phyloP scores from a whole-genome alignment of 805 yeast genomes.

The Ogataea paraovalis region DNA sequence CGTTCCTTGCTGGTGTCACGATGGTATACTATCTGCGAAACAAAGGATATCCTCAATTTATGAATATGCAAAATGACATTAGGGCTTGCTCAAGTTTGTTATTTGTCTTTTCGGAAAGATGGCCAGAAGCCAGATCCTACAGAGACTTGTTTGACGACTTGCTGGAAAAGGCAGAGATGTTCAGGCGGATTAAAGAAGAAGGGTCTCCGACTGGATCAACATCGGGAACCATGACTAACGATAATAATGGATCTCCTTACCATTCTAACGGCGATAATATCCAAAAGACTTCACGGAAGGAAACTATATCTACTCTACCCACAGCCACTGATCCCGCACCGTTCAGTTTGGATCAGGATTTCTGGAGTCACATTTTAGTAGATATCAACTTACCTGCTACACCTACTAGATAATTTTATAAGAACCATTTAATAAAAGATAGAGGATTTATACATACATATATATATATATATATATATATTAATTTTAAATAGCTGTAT shows the following conservation, averaged over 20 bases:
- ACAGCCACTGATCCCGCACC: conserved; percentile 1
- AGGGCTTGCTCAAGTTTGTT: conserved; percentile 26
- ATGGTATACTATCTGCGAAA: conserved; percentile 25
- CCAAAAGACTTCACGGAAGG: neutral
- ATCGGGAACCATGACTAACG: neutral
- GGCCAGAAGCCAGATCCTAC: conserved; percentile 25
- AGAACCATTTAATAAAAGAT: too few species aligned
- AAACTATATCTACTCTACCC: neutral
- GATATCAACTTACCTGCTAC: conserved; percentile 5
- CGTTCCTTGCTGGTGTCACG: conserved; percentile 25
- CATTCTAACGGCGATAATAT: neutral
- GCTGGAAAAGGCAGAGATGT: conserved; percentile 17
- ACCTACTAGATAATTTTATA: neutral
- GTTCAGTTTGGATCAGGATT: conserved; percentile 16
- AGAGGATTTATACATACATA: too few species aligned
- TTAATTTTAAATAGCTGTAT: neutral
- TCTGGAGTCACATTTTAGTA: conserved; percentile 16
- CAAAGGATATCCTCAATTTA: conserved; percentile 17
- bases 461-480: neutral
- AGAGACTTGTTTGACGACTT: conserved; percentile 25
- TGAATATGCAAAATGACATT: conserved; percentile 23
- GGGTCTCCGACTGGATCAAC: neutral
- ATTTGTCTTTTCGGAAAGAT: conserved; percentile 26
- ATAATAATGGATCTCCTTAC: neutral
- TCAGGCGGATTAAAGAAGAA: conserved; percentile 5